Percentiles rank a stretch among this genome's conserved stretches.
These are phyloP conservation scores for Clarireedia hainanense DNA, from an alignment of 2,329 filamentous ascomycete genomes.

Conservation along the genomic window DNA sequence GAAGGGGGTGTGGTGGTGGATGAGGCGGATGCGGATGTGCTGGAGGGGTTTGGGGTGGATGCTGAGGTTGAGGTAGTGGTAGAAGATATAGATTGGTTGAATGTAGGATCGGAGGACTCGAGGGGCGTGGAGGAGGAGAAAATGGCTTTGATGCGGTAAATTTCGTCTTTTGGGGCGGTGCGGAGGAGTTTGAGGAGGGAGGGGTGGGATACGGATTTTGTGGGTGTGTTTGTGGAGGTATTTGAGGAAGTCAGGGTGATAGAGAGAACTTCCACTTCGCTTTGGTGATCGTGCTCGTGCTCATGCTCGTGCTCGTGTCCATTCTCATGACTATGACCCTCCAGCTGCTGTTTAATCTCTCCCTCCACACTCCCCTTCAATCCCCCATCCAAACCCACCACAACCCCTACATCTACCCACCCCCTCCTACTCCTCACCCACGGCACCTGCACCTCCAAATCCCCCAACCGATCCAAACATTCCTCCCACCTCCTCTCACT, in stretches of 20 bases:
- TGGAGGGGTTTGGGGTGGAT: neutral
- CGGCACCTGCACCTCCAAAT: constrained; percentile 57
- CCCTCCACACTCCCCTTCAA: constrained; percentile 52
- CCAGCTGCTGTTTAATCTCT: constrained; percentile 25
- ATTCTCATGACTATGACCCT: constrained; percentile 39
- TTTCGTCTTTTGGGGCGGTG: constrained; percentile 79
- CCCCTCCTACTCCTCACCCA: constrained; percentile 82
- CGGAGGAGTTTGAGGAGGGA: constrained; percentile 45
- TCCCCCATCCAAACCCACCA: constrained; percentile 83
- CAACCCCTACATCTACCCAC: constrained; percentile 65
- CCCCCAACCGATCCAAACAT: constrained; percentile 57
- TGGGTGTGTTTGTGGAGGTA: neutral
- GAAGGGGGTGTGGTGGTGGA: neutral
- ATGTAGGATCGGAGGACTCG: constrained; percentile 42
- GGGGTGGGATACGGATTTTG: neutral
- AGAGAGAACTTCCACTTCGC: constrained; percentile 85
- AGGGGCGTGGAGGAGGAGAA: constrained; percentile 41
- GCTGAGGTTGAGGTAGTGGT: neutral
- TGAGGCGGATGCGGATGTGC: neutral
- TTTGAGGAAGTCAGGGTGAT: constrained; percentile 49
- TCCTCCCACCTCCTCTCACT: constrained; percentile 55
- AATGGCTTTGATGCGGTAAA: constrained; percentile 86
- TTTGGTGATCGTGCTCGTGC: constrained; percentile 54
- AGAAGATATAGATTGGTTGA: constrained; percentile 19
- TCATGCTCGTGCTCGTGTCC: constrained; percentile 24